These are phyloP conservation scores for Colletotrichum costaricense DNA, from an alignment of 2,329 filamentous ascomycete species.

Conservation along the genomic window DNA sequence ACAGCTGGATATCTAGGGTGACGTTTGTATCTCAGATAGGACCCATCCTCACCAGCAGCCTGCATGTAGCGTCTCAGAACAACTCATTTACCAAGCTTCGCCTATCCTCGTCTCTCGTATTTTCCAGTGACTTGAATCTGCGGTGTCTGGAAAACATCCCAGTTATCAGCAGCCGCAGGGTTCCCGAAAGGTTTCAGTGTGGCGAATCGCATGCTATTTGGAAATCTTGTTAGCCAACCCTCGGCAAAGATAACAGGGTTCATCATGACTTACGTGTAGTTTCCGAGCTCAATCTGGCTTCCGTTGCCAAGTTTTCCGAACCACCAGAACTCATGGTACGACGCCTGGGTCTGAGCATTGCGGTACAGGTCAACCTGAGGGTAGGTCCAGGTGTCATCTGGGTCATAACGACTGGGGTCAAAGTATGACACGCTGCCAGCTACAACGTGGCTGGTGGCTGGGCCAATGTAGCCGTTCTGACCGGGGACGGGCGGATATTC, in stretches of 20 bases:
- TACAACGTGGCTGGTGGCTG: constrained; percentile 47
- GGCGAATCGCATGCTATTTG: constrained; percentile 50
- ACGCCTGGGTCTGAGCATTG: constrained; percentile 22
- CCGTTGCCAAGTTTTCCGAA: constrained; percentile 35
- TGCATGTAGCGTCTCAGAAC: neutral
- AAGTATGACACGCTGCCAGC: constrained; percentile 43
- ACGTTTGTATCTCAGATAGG: neutral
- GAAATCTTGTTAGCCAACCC: neutral
- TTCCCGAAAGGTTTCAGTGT: constrained; percentile 55
- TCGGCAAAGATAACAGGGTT: too few species aligned
- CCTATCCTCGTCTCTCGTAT: constrained; percentile 7
- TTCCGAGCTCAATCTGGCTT: constrained; percentile 27
- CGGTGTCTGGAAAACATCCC: constrained; percentile 52
- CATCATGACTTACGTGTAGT: constrained; percentile 18
- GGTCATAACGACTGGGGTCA: constrained; percentile 47
- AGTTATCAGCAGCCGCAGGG: constrained; percentile 52
- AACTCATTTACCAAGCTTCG: neutral
- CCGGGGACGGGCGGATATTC: constrained; percentile 52
- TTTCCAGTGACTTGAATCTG: constrained; percentile 45
- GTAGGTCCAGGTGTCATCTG: constrained; percentile 52
- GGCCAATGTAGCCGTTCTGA: constrained; percentile 53
- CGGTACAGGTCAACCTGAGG: constrained; percentile 43
- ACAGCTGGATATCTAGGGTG: neutral
- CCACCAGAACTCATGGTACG: constrained; percentile 30
- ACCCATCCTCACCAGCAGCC: neutral